phyloP scores from a whole-genome alignment of 2,329 filamentous ascomycete genomes.

The Calonectria montana region DNA sequence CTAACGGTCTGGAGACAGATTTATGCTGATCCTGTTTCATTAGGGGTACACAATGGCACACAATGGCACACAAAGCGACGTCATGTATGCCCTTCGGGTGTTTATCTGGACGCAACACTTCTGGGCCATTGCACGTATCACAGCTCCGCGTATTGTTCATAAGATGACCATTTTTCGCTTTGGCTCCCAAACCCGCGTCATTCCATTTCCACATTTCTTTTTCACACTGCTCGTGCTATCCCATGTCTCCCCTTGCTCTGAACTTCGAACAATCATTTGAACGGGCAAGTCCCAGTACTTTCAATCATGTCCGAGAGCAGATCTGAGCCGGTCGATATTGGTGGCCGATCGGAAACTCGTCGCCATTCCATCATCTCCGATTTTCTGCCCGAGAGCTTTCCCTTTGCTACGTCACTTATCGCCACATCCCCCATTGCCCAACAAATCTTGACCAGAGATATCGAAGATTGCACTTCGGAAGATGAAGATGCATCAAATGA shows the following conservation, averaged over 20 bases:
- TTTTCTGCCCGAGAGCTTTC: slow-evolving; percentile 30
- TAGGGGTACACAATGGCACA: not conserved
- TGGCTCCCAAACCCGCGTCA: not conserved
- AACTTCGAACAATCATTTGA: not conserved
- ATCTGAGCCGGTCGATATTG: slow-evolving; percentile 18
- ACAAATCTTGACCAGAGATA: slow-evolving; percentile 34
- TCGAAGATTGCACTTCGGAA: slow-evolving; percentile 36
- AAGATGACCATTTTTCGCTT: not conserved
- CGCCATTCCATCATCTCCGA: slow-evolving; percentile 39
- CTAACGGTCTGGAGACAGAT: not conserved
- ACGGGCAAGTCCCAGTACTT: too few species aligned
- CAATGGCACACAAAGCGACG: not conserved
- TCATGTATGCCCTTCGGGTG: not conserved
- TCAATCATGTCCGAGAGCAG: not conserved
- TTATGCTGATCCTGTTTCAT: not conserved
- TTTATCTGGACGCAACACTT: not conserved
- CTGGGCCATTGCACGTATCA: not conserved
- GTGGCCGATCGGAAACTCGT: not conserved
- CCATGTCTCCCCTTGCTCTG: not conserved
- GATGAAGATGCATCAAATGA: slow-evolving; percentile 30
- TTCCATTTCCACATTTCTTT: not conserved
- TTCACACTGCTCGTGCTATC: not conserved
- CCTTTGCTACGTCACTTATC: slow-evolving; percentile 27
- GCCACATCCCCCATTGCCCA: slow-evolving; percentile 26
- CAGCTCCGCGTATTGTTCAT: not conserved